phyloP scores from a whole-genome alignment of 768 basidiomycete species.

The Erythrobasidium yunnanense region DNA sequence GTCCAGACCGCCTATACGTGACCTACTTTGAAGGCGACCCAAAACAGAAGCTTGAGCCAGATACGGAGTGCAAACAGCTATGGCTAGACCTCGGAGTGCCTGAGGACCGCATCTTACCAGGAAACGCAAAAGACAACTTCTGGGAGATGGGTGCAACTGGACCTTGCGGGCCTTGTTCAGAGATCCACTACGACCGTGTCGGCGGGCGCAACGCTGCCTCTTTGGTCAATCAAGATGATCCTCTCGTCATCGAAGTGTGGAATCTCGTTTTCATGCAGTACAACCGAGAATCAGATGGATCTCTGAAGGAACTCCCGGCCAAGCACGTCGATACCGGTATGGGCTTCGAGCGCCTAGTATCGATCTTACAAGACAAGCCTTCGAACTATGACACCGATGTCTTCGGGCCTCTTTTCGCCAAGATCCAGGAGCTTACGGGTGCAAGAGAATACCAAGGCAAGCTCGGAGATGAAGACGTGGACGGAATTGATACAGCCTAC shows the following conservation, averaged over 20 bases:
- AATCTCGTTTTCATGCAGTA: constrained; percentile 99
- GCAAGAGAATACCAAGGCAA: constrained; percentile 77
- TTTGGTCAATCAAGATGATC: constrained; percentile 91
- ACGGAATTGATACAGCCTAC: constrained; percentile 95
- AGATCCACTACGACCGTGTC: constrained; percentile 93
- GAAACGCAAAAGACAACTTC: constrained; percentile 94
- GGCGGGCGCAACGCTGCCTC: constrained; percentile 91
- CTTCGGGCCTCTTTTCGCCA: constrained; percentile 75
- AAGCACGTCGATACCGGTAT: constrained; percentile 98
- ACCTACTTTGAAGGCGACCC: constrained; percentile 94
- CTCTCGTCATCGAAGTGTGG: constrained; percentile 96
- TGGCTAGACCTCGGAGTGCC: constrained; percentile 83
- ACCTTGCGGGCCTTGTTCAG: constrained; percentile 95
- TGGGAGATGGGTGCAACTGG: constrained; percentile 99
- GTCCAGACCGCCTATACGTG: constrained; percentile 83
- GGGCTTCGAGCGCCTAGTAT: constrained; percentile 97
- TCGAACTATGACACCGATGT: constrained; percentile 99
- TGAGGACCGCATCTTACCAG: constrained; percentile 82
- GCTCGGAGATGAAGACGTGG: constrained; percentile 85
- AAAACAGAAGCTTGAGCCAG: constrained; percentile 72
- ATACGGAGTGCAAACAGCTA: constrained; percentile 71
- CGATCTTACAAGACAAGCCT: constrained; percentile 73
- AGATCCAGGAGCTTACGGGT: constrained; percentile 77
- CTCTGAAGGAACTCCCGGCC: constrained; percentile 65
- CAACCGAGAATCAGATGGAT: constrained; percentile 83